A percentile compares a stretch with the other conserved stretches of the same genome.
Evolutionary conservation across 106 monocot species (phyloP).

Genomic region (Triglochin maritima): DNA sequence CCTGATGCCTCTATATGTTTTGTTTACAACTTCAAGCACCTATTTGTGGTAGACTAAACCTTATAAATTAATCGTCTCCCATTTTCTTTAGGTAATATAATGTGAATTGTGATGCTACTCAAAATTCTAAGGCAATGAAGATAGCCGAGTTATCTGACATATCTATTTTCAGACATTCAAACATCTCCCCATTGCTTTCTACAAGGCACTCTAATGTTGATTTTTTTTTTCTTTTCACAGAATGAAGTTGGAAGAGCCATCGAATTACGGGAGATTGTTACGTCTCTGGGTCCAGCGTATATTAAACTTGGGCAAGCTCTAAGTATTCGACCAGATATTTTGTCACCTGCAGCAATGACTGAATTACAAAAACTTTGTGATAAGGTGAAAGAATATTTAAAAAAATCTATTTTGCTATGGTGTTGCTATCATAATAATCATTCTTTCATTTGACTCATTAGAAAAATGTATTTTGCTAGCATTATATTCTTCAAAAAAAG

Average conservation of each 20-base stretch:
- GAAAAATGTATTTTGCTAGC: too few species aligned
- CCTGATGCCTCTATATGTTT: too few species aligned
- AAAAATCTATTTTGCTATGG: too few species aligned
- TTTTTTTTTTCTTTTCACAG: slow-evolving; percentile 24
- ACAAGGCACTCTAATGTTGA: neutral
- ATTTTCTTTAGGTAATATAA: neutral
- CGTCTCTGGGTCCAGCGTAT: slow-evolving; percentile 97
- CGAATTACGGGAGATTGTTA: slow-evolving; percentile 94
- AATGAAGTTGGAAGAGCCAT: slow-evolving; percentile 98
- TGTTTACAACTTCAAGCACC: too few species aligned
- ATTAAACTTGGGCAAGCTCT: slow-evolving; percentile 98
- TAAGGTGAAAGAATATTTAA: slow-evolving; percentile 39
- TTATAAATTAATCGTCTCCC: neutral
- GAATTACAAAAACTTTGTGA: slow-evolving; percentile 98
- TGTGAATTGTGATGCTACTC: too few species aligned
- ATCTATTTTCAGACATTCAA: neutral
- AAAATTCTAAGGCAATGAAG: too few species aligned
- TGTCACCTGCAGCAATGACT: slow-evolving; percentile 97
- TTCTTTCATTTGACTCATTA: too few species aligned
- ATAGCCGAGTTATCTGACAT: neutral
- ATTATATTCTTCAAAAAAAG: too few species aligned
- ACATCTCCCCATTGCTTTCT: neutral
- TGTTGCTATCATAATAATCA: too few species aligned
- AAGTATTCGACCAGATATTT: slow-evolving; percentile 95
- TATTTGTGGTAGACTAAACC: too few species aligned